Conservation (phyloP, 140 eudicot genomes). For the Senecio squalidus region DNA sequence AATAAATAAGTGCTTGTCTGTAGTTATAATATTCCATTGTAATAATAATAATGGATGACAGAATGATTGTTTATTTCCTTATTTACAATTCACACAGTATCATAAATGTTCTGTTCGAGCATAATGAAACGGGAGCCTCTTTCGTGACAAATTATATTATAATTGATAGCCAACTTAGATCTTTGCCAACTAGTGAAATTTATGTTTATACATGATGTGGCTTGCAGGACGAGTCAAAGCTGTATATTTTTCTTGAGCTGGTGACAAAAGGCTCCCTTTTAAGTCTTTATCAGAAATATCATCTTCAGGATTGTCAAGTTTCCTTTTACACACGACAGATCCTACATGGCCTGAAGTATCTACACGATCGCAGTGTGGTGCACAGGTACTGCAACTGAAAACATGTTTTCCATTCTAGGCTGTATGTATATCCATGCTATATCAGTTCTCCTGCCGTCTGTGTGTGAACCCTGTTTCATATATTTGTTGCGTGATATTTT, state of each 20-base stretch:
- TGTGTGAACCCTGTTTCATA: not conserved
- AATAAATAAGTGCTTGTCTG: no score
- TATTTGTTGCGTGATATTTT: not conserved
- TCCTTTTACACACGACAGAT: constrained; percentile 83
- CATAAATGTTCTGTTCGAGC: constrained; percentile 10
- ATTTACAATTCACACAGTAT: not conserved
- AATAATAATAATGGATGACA: no score
- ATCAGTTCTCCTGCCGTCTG: not conserved
- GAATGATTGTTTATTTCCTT: no score
- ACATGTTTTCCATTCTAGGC: not conserved
- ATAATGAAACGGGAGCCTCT: not conserved
- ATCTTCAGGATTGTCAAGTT: constrained; percentile 69
- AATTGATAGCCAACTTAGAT: constrained; percentile 1
- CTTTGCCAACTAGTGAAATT: not conserved
- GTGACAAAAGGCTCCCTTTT: constrained; percentile 79
- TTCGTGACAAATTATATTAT: constrained; percentile 1
- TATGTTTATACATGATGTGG: not conserved
- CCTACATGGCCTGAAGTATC: constrained; percentile 77
- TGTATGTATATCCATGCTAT: not conserved
- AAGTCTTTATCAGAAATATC: constrained; percentile 60
- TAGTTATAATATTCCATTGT: no score
- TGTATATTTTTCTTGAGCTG: constrained; percentile 89
- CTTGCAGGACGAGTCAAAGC: constrained; percentile 61
- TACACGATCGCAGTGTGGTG: constrained; percentile 69
- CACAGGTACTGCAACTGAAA: constrained; percentile 61